Base-by-base conservation (phyloP, 169 alveolate species). In the Plasmodium cynomolgi region DNA sequence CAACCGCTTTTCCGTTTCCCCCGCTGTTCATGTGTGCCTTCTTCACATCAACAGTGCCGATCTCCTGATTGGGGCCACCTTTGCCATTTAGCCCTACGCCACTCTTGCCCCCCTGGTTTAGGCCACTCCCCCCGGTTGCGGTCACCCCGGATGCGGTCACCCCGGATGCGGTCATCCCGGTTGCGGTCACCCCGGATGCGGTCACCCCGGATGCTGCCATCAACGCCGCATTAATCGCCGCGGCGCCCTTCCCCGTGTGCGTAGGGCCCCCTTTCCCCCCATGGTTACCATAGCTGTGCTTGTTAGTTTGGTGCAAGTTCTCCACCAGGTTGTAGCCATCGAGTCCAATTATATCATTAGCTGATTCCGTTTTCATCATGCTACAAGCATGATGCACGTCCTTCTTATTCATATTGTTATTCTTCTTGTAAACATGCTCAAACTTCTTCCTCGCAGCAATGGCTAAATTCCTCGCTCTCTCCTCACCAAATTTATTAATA, bases 401-500 rank as follows among this genome's bases (percentile, higher is more conserved):
- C 23, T 84, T 74, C 26, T 31, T 50, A 73, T 73, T 26, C n/a
- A 31, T 72, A 47, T 44, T 41, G 44, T 33, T 34, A 50, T 91
- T 91, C 44, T 82, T 91, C 83, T 82, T 91, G 39, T 91, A 91
- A 4, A 81, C 77, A 50, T 82, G 17, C 33, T 91, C 95, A 37
- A 91, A 91, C 29, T 82, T 91, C 54, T 95, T 96, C 50, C 98
- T 93, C 54, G 97, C 96, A 41, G 96, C 98, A 37, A 96, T 96
- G 5, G 98, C 98, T 39, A 96, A 68, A 95, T 95, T 90, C 47
- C 97, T 33, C 3, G 98, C 98, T 93, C 93, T 96, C 84, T 96
- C 98, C 77, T 95, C 96, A 7, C 98, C 98, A 88, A 96, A 96
- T 20, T 96, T 95, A 50, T 96, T 96, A 13, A 96, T 96, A 31